A percentile compares a stretch with the other conserved stretches of the same genome.
These are phyloP conservation scores for Cercospora beticola DNA, from an alignment of 2,329 filamentous ascomycete species.

Conservation along the genomic window DNA sequence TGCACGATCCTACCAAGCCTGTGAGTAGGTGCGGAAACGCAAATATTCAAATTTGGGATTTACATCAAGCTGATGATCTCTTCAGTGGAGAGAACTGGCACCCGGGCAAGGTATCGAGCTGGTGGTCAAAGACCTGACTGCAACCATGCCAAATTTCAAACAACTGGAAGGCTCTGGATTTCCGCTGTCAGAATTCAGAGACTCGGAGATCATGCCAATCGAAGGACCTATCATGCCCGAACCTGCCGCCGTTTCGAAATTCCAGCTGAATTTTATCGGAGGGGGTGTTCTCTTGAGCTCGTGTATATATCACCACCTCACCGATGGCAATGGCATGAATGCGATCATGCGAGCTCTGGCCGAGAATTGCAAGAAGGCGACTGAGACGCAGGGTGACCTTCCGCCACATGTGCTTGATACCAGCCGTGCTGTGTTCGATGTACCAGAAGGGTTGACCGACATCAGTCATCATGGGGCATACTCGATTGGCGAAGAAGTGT, in stretches of 20 bases:
- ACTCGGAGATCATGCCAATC: slow-evolving; percentile 24
- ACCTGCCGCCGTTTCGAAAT: slow-evolving; percentile 20
- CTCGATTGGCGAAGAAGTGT: slow-evolving; percentile 8
- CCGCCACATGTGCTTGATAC: slow-evolving; percentile 18
- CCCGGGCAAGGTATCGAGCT: slow-evolving; percentile 22
- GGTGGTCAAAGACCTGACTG: slow-evolving; percentile 21
- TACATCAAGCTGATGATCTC: background rate
- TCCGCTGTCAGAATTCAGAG: slow-evolving; percentile 24
- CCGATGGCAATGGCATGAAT: slow-evolving; percentile 29
- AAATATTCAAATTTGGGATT: background rate
- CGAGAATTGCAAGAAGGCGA: slow-evolving; percentile 23
- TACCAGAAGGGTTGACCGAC: slow-evolving; percentile 18
- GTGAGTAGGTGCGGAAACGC: background rate
- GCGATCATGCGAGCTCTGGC: slow-evolving; percentile 24
- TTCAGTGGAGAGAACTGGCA: slow-evolving; percentile 19
- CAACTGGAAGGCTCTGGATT: slow-evolving; percentile 20
- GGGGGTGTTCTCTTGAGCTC: slow-evolving; percentile 25
- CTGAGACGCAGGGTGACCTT: slow-evolving; percentile 16
- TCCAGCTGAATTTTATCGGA: slow-evolving; percentile 25
- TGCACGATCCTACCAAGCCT: slow-evolving; percentile 18
- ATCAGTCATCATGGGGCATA: slow-evolving; percentile 24
- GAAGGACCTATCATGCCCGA: slow-evolving; percentile 22
- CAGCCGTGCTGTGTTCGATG: slow-evolving; percentile 18
- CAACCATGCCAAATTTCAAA: slow-evolving; percentile 16
- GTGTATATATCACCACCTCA: slow-evolving; percentile 26